A percentile compares a stretch with the other conserved stretches of the same genome.
Conservation (phyloP, 345 rosid genomes). For the Eutrema yunnanense region DNA sequence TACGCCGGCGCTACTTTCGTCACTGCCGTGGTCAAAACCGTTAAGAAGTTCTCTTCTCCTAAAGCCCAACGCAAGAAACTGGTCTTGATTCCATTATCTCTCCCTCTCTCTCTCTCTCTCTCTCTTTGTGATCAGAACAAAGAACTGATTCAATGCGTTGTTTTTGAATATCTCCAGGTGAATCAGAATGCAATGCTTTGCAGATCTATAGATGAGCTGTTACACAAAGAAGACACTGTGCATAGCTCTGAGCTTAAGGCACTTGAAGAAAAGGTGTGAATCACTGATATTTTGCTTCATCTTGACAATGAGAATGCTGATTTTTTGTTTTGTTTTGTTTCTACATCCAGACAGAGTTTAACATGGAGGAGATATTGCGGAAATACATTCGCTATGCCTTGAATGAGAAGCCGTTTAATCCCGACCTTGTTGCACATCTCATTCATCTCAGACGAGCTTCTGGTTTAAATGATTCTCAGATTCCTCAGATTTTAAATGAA, state of each 20-base stretch:
- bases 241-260: conserved; percentile 47
- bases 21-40: conserved; percentile 76
- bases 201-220: conserved; percentile 62
- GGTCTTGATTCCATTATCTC: conserved; percentile 31
- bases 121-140: not conserved
- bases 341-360: conserved; percentile 82
- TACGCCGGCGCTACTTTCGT: conserved; percentile 69
- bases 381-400: conserved; percentile 79
- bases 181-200: conserved; percentile 78
- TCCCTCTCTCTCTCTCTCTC: not conserved
- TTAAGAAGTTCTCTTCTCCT: conserved; percentile 68
- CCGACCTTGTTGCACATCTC: conserved; percentile 58
- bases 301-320: conserved; percentile 33
- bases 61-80: conserved; percentile 55
- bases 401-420: conserved; percentile 90
- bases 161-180: conserved; percentile 40
- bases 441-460: conserved; percentile 76
- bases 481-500: conserved; percentile 72
- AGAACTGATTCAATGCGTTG: not conserved
- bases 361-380: conserved; percentile 79
- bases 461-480: conserved; percentile 58
- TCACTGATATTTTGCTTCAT: not conserved
- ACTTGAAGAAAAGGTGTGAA: conserved; percentile 64
- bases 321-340: not conserved
- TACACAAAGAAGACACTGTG: conserved; percentile 48